phyloP scores from a whole-genome alignment of 345 rosid species.

The Acer yangbiense region DNA sequence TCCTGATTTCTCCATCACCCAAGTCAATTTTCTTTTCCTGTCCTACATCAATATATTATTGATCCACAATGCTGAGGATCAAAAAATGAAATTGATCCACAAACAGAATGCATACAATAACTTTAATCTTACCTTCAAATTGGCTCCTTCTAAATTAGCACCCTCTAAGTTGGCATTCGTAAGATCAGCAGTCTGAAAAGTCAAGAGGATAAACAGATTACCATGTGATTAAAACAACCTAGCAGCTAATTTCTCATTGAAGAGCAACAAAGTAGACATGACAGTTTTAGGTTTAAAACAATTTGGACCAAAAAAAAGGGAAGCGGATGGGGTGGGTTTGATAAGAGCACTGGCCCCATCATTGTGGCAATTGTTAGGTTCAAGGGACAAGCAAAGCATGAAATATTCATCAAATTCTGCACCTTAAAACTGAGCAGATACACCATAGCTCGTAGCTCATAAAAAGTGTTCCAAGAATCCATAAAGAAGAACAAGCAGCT shows the following conservation, averaged over 20 bases:
- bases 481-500: background rate
- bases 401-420: background rate
- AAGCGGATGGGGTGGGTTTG: background rate
- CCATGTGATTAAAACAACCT: background rate
- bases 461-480: background rate
- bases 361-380: background rate
- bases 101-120: background rate
- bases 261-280: background rate
- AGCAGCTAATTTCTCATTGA: background rate
- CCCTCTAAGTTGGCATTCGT: constrained; percentile 95
- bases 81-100: background rate
- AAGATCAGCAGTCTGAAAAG: constrained; percentile 79
- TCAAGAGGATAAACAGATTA: constrained; percentile 16
- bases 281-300: too few relatives aligned
- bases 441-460: background rate
- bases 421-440: background rate
- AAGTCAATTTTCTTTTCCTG: background rate
- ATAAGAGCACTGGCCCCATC: background rate
- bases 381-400: background rate
- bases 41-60: background rate
- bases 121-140: constrained; percentile 63
- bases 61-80: too few relatives aligned
- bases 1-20: background rate
- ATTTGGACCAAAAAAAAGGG: too few relatives aligned
- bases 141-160: constrained; percentile 93